Conservation (phyloP, 2,329 filamentous ascomycete species). For the Bisporella sp. region DNA sequence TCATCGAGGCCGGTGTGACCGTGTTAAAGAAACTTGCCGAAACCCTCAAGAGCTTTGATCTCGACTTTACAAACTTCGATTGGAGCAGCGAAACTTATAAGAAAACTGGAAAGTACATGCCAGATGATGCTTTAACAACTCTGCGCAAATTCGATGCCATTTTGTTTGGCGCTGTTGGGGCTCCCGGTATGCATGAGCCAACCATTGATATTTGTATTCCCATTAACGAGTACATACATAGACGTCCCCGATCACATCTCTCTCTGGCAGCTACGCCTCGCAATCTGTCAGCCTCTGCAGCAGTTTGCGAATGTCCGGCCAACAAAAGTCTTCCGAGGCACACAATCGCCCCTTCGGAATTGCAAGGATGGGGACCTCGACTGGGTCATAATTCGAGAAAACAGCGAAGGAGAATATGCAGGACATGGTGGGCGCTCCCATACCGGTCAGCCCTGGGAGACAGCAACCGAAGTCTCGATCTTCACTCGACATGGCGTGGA, state of each 20-base stretch:
- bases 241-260: conserved; percentile 61
- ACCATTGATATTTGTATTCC: conserved; percentile 10
- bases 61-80: conserved; percentile 53
- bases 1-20: conserved; percentile 52
- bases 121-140: conserved; percentile 46
- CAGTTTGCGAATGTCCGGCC: conserved; percentile 62
- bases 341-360: conserved; percentile 45
- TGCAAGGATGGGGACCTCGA: conserved; percentile 42
- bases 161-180: conserved; percentile 54
- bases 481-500: conserved; percentile 55
- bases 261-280: conserved; percentile 56
- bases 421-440: conserved; percentile 49
- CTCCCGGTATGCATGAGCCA: conserved; percentile 33
- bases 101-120: conserved; percentile 50
- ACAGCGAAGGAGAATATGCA: conserved; percentile 51
- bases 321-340: conserved; percentile 50
- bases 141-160: conserved; percentile 51
- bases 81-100: conserved; percentile 55
- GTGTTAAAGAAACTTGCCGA: conserved; percentile 49
- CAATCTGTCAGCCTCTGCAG: conserved; percentile 56
- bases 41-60: conserved; percentile 48
- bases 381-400: conserved; percentile 62
- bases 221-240: conserved; percentile 14
- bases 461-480: conserved; percentile 54
- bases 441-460: conserved; percentile 47